Evolutionary conservation across 306 rosid genomes (phyloP), one percentile per base, ranked within the genome.

Genomic region (Acacia crassicarpa): DNA sequence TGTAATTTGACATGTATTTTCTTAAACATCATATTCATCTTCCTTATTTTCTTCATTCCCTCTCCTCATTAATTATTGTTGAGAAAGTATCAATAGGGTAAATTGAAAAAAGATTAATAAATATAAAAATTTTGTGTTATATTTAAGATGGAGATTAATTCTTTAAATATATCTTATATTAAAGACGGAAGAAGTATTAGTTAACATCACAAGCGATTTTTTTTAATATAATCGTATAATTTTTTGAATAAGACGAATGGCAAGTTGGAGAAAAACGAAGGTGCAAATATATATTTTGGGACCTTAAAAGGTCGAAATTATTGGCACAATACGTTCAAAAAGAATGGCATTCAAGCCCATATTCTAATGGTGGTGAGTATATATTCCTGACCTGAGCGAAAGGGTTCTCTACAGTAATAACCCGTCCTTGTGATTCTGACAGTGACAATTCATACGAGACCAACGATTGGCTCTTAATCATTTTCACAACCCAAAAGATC

Each of bases 391-490:
- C 85, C 72, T 46, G 32, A 46, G 3, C 15, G n/a, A 33, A 45
- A 58, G 67, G 74, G 71, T 68, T 56, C 48, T 45, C 23, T 51
- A 33, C 12, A 40, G 85, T 82, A 46, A 46, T 46, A 35, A 32
- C 15, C 56, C 27, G 38, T 6, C 30, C 82, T 35, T 11, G 27
- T 53, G 40, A 76, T 61, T n/a, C 38, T 53, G 51, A 76, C 13
- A 33, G 79, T 17, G 77, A 67, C 78, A 58, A 22, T 33, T 61
- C 78, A 54, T 59, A 23, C 41, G 23, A 75, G 35, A 77, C 46
- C 74, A 82, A 71, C 78, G 17, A 22, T 70, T 76, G 82, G 78
- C 58, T 44, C 58, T 3, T 14, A n/a, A 25, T 30, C 38, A 25
- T 35, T 30, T 15, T 43, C 53, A 13, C 40, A 7, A 32, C 38